Percentiles rank a stretch among this genome's conserved stretches.
Conservation (phyloP, 352 stramenopile genomes). For the Blastocystis sp. region DNA sequence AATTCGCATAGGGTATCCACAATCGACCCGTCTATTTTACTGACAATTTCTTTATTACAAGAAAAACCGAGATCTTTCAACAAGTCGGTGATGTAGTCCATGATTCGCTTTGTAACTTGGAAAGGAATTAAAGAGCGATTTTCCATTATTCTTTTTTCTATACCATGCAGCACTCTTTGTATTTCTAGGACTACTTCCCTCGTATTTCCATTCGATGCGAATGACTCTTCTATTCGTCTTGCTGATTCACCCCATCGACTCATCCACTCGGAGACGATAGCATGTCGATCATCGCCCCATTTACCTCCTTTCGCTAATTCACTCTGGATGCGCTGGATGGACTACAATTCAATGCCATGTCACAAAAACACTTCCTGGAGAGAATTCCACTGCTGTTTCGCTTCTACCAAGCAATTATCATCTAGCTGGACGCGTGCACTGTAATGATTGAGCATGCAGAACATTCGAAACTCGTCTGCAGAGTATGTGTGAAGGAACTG, state of each 20-base stretch:
- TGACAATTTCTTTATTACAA: background rate
- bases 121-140: background rate
- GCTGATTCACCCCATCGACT: background rate
- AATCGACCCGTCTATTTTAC: background rate
- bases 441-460: conserved; percentile 57
- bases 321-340: background rate
- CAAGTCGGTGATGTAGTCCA: background rate
- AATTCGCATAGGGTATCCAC: conserved; percentile 32
- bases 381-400: background rate
- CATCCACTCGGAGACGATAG: background rate
- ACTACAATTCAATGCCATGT: background rate
- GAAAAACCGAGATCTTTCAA: background rate
- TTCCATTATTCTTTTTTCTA: background rate
- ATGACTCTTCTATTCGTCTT: background rate
- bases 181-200: background rate
- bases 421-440: background rate
- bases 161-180: background rate
- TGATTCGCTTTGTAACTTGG: background rate
- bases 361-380: background rate
- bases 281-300: background rate
- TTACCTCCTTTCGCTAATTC: background rate
- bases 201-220: conserved; percentile 9
- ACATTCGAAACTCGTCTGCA: conserved; percentile 50
- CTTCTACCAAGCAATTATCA: background rate
- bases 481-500: conserved; percentile 16